Conservation (phyloP, 352 stramenopile species). For the Pelagophyceae sp. region DNA sequence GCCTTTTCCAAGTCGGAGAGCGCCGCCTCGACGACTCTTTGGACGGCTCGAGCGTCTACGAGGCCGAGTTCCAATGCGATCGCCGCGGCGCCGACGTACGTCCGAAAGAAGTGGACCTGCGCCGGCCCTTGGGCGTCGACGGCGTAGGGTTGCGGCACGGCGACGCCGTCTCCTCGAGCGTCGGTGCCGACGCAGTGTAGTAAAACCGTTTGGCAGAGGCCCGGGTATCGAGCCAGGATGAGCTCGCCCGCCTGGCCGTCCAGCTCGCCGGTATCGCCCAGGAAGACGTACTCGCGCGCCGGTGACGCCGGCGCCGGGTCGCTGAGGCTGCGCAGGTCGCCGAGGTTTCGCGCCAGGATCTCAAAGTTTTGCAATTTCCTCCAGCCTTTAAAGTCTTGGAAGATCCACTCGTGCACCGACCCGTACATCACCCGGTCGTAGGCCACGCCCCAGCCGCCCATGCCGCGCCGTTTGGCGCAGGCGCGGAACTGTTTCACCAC, state of each 20-base stretch:
- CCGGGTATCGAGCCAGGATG: constrained; percentile 61
- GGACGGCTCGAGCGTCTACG: constrained; percentile 44
- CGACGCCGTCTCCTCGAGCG: constrained; percentile 30
- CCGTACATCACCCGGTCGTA: constrained; percentile 58
- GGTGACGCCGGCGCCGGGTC: no score
- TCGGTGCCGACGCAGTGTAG: constrained; percentile 45
- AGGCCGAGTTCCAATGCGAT: constrained; percentile 54
- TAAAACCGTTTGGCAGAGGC: constrained; percentile 57
- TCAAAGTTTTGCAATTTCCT: neutral
- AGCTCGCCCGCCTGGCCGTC: constrained; percentile 62
- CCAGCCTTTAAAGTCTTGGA: constrained; percentile 36
- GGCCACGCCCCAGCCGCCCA: constrained; percentile 55
- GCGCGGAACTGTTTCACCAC: constrained; percentile 44
- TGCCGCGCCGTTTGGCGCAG: constrained; percentile 39
- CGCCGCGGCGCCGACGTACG: constrained; percentile 61
- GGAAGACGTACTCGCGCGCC: constrained; percentile 54
- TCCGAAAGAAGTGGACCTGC: constrained; percentile 64
- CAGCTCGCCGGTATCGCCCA: constrained; percentile 66
- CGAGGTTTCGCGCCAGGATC: neutral
- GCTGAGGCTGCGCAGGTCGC: neutral
- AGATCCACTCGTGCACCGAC: constrained; percentile 67
- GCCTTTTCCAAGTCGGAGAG: neutral
- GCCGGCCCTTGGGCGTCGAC: constrained; percentile 46
- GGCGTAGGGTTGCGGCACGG: constrained; percentile 42
- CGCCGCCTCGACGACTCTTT: constrained; percentile 43